Percentiles rank a stretch among this genome's conserved stretches.
Evolutionary conservation across 108 stramenopile genomes (phyloP).

Genomic region (Fragilariopsis cylindrus): DNA sequence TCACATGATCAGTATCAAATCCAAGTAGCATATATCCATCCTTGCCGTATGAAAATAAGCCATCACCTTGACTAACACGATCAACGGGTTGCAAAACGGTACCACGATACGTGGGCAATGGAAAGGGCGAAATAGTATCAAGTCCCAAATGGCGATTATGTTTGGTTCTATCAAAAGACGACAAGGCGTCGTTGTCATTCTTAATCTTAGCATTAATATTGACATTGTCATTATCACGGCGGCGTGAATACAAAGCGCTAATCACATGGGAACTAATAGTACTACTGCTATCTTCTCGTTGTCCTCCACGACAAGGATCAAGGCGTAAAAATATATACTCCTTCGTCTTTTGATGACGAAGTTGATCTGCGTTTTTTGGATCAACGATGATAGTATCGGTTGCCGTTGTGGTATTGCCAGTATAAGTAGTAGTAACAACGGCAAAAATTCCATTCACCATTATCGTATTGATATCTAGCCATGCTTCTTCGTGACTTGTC

Average conservation of each 20-base stretch:
- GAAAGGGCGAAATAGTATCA: conserved; percentile 10
- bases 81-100: conserved; percentile 8
- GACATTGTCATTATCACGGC: not conserved
- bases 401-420: not conserved
- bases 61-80: conserved; percentile 20
- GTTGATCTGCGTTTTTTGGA: not conserved
- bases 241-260: not conserved
- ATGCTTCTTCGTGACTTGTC: too few relatives aligned
- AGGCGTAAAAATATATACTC: not conserved
- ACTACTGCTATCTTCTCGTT: not conserved
- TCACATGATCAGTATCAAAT: not conserved
- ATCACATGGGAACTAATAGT: not conserved
- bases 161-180: not conserved
- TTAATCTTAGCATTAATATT: not conserved
- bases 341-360: not conserved
- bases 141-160: too few relatives aligned
- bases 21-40: conserved; percentile 44
- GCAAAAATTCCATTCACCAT: not conserved
- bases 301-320: not conserved
- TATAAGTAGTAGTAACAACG: too few relatives aligned
- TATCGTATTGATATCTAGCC: not conserved
- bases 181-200: not conserved
- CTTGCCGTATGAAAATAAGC: conserved; percentile 23
- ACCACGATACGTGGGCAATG: conserved; percentile 27
- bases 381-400: not conserved